Evolutionary conservation across 1,139 yeast species (phyloP), one percentile per base, ranked within the genome.

Genomic region (Suhomyces bokatorum): DNA sequence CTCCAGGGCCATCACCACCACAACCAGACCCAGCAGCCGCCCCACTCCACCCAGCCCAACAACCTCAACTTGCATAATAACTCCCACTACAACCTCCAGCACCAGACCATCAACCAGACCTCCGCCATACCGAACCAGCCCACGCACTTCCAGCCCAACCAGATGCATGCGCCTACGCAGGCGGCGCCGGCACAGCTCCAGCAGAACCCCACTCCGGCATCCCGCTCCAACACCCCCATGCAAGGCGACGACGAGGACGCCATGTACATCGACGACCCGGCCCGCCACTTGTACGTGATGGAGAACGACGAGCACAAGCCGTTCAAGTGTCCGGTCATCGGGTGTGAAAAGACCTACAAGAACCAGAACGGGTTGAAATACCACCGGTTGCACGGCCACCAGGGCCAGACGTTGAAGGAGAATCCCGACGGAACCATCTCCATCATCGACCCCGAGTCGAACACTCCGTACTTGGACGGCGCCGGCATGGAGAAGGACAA

Each of bases 361-460:
- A 93, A 93, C 66, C 99, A 93, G 69, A 93, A 93, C 62, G 99
- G 99, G 12, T 77, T 93, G 60, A 93, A 93, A 65, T 93, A 93
- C 67, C 99, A 93, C 68, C 79, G 97, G 54, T 73, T 88, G 53
- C 99, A 93, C 65, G 99, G 99, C 39, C 99, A 93, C 66, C 97
- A 90, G 67, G 91, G 93, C 61, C 99, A 93, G 68, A 89, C 88
- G 32, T 70, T 93, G 49, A 86, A 89, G 60, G 88, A 86, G 56
- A 93, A 93, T 63, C 87, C 91, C 13, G 98, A 93, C 63, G 99
- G 99, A 7, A 85, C 97, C 1, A 86, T 86, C 52, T 84, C 93
- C 40, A 90, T 93, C 35, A 87, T 93, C 51, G 97, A 93, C 64
- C 99, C 99, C 8, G 89, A 88, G 58, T 84, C 91, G 35, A 89